Base-by-base conservation (phyloP, 169 alveolate genomes). In the Plasmodium knowlesi region DNA sequence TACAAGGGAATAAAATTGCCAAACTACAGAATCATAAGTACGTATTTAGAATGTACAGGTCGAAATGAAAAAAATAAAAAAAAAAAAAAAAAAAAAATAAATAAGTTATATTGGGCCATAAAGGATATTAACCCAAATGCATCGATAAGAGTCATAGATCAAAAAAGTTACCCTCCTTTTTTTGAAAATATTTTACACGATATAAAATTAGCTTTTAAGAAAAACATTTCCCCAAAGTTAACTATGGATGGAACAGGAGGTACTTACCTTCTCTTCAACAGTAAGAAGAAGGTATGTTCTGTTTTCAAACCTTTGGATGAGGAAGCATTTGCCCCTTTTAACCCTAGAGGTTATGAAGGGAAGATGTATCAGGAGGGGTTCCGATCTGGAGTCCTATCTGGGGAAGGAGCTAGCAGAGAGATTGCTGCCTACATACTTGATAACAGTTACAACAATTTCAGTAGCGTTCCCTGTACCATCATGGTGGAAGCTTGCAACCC, bases 211-310 rank as follows among this genome's bases (percentile, higher is more conserved):
- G 99, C 99, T 3, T 96, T 99, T 92, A 96, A 97, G 72, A 92
- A 96, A 83, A 99, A 99, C 81, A 97, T 99, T 16, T 97, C 96
- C 19, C 99, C 99, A 1, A 98, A 98, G 95, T 97, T 99, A 89
- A 98, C 99, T 50, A 97, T 98, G 96, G 99, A 98, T 89, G 99
- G 99, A 6, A 99, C 99, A 10, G 98, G 99, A 22, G 99, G 99
- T 14, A 98, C 99, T 16, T 99, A 99, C 93, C 94, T 98, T 71
- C 93, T 99, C 96, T 97, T 97, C 94, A 97, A 98, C 93, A 96
- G 96, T 61, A 95, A 96, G 67, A 98, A 98, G 84, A 97, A 96
- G 74, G 97, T 96, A 2, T 96, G 98, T 46, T 99, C 99, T 2
- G 97, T 99, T 83, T 99, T 99, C 95, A 99, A 99, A 89, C 99